Evolutionary conservation across 441 rosid species (phyloP).

Genomic region (Populus hybrid): DNA sequence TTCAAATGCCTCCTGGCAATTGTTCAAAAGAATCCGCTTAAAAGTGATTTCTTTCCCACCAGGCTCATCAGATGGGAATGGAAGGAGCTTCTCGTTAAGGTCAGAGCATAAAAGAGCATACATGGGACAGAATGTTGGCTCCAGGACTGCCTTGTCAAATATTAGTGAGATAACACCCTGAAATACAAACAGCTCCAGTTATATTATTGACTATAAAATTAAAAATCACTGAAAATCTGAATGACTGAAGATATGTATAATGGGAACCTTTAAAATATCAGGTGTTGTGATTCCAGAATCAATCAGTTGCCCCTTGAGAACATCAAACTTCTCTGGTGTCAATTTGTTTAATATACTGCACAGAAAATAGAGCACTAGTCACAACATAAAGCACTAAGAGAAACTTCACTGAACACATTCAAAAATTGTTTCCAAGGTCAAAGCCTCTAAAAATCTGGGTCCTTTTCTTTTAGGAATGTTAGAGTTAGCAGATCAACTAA

Average conservation of each 20-base stretch:
- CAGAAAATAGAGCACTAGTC: background rate
- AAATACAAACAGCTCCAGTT: conserved; percentile 12
- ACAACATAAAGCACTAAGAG: background rate
- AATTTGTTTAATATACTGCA: conserved; percentile 31
- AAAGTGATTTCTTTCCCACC: conserved; percentile 62
- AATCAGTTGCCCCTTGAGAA: conserved; percentile 72
- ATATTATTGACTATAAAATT: background rate
- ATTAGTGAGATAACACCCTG: conserved; percentile 70
- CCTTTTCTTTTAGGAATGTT: background rate
- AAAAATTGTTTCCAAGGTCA: background rate
- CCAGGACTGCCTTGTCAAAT: conserved; percentile 72
- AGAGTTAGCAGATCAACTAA: background rate
- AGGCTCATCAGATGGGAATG: conserved; percentile 72
- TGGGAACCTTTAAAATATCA: conserved; percentile 58
- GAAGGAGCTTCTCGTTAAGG: conserved; percentile 52
- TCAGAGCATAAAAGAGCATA: conserved; percentile 70
- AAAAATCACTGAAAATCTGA: background rate
- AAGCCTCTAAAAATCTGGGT: background rate
- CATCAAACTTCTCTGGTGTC: conserved; percentile 69
- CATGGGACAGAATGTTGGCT: conserved; percentile 81
- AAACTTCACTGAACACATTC: background rate
- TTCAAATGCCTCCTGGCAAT: conserved; percentile 79
- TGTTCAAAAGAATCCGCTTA: conserved; percentile 60
- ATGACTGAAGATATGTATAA: background rate
- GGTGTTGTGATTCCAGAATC: conserved; percentile 73